Percentiles rank a stretch among this genome's conserved stretches.
phyloP scores from a whole-genome alignment of 2,329 filamentous ascomycete species.

The Trichoderma sp. region DNA sequence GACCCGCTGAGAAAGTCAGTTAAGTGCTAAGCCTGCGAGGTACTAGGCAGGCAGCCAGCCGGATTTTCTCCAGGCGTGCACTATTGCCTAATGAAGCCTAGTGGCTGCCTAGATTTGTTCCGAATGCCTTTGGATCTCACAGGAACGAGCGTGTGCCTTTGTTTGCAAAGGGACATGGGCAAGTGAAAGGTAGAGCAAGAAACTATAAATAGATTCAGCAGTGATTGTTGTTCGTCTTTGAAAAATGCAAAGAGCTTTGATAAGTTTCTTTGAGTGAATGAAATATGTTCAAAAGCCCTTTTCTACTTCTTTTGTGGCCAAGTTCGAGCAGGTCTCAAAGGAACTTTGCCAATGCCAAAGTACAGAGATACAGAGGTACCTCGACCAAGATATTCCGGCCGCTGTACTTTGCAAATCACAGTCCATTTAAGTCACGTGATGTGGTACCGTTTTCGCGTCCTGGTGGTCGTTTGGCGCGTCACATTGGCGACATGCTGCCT shows the following conservation, averaged over 20 bases:
- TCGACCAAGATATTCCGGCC: not conserved
- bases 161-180: not conserved
- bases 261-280: not conserved
- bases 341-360: not conserved
- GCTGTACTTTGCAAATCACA: not conserved
- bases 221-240: not conserved
- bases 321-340: not conserved
- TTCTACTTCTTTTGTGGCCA: not conserved
- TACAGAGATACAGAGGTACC: not conserved
- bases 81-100: constrained; percentile 11
- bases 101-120: not conserved
- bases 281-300: not conserved
- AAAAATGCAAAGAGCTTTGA: not conserved
- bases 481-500: not conserved
- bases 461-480: constrained; percentile 19
- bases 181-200: not conserved
- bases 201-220: not conserved
- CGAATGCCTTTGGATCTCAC: not conserved
- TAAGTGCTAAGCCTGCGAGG: constrained; percentile 1
- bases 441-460: constrained; percentile 33
- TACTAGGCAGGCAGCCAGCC: constrained; percentile 7
- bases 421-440: constrained; percentile 28
- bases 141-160: not conserved
- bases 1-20: constrained; percentile 1
- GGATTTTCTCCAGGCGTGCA: constrained; percentile 14